Evolutionary conservation across 768 basidiomycete genomes (phyloP).

Genomic region (Cystofilobasidium macerans): DNA sequence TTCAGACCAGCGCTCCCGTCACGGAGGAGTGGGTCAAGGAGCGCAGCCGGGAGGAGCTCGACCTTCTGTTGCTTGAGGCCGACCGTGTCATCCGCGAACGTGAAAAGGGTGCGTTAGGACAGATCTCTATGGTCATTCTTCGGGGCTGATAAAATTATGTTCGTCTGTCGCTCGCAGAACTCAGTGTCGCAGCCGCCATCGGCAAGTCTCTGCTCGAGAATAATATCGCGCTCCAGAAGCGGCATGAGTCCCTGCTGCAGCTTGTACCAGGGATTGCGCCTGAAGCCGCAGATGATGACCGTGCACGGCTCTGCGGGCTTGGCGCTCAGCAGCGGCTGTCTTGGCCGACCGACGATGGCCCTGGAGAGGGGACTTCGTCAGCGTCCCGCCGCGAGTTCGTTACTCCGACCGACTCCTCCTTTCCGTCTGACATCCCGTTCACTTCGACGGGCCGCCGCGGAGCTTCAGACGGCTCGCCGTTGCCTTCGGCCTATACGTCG

Average conservation of each 20-base stretch:
- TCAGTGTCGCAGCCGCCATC: conserved; percentile 55
- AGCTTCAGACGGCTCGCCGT: background rate
- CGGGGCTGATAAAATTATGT: background rate
- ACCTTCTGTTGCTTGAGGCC: conserved; percentile 58
- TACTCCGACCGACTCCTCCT: background rate
- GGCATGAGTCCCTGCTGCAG: conserved; percentile 60
- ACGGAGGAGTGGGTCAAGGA: conserved; percentile 37
- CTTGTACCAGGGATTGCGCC: conserved; percentile 10
- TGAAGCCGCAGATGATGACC: background rate
- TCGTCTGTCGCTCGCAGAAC: conserved; percentile 42
- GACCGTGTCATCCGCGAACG: conserved; percentile 64
- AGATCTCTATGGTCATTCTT: too few relatives aligned
- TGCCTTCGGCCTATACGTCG: background rate
- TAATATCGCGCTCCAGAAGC: conserved; percentile 56
- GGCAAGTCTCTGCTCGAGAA: conserved; percentile 60
- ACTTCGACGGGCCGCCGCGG: too few relatives aligned
- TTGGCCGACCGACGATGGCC: conserved; percentile 10
- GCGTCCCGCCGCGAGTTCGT: too few relatives aligned
- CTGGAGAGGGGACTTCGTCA: too few relatives aligned
- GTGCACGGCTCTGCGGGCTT: background rate
- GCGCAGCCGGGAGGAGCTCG: conserved; percentile 61
- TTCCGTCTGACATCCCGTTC: background rate
- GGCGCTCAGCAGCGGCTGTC: background rate
- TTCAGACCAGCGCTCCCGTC: background rate
- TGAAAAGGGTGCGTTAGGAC: conserved; percentile 62